A percentile compares a stretch with the other conserved stretches of the same genome.
These are phyloP conservation scores for Entomophthora muscae DNA, from an alignment of 371 early-diverging fungal species.

Conservation along the genomic window DNA sequence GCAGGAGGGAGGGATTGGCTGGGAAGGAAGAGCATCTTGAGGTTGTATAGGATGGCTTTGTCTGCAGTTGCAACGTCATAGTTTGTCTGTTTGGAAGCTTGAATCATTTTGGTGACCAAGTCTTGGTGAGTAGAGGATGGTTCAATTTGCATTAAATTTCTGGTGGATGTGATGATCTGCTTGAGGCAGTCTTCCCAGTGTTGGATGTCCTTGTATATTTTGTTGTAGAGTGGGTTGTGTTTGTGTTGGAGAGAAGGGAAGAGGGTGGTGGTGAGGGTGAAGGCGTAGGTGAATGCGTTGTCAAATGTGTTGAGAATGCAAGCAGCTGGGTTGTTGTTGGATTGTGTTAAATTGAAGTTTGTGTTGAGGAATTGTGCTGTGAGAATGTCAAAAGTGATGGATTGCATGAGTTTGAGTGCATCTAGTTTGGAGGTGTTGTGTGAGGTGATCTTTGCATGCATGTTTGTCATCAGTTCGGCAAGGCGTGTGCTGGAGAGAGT, in stretches of 20 bases:
- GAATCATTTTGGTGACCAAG: neutral
- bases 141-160: neutral
- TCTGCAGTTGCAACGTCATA: neutral
- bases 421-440: neutral
- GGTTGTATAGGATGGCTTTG: neutral
- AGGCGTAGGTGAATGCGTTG: neutral
- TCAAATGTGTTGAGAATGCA: neutral
- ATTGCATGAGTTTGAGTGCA: neutral
- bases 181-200: neutral
- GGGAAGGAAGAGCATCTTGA: conserved; percentile 4
- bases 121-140: neutral
- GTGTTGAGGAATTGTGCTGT: neutral
- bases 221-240: neutral
- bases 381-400: neutral
- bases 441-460: neutral
- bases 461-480: neutral
- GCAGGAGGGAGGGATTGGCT: conserved; percentile 20
- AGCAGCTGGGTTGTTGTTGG: neutral
- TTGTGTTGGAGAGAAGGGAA: neutral
- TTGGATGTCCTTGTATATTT: neutral
- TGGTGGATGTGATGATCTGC: neutral
- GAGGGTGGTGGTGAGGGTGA: neutral
- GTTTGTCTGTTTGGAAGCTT: neutral
- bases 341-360: neutral
- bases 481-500: neutral